Conservation (phyloP, 1,284 basidiomycete genomes). For the Ganoderma multipileum region DNA sequence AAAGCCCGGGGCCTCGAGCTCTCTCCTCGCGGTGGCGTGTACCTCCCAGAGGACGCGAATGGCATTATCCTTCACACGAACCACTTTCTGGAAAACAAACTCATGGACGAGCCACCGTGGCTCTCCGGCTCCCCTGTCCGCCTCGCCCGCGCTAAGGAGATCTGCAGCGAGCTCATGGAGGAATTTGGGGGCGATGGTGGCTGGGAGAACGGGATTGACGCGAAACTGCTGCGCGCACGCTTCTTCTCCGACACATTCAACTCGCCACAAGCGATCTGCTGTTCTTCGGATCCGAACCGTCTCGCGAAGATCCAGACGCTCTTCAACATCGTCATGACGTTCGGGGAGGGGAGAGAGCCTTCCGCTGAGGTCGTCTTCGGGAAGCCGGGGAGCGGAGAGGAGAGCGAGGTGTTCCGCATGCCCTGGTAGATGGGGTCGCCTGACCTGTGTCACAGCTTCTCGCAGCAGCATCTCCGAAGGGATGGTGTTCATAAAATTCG, state of each 20-base stretch:
- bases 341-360: conserved; percentile 36
- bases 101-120: conserved; percentile 44
- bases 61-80: conserved; percentile 45
- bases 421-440: conserved; percentile 33
- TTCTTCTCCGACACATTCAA: conserved; percentile 43
- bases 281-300: conserved; percentile 32
- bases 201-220: conserved; percentile 30
- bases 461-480: background rate
- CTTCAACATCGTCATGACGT: conserved; percentile 46
- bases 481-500: background rate
- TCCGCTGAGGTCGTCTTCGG: conserved; percentile 42
- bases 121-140: conserved; percentile 41
- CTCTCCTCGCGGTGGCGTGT: conserved; percentile 38
- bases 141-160: conserved; percentile 36
- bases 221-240: conserved; percentile 34
- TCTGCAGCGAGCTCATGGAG: conserved; percentile 35
- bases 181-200: conserved; percentile 23
- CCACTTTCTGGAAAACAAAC: conserved; percentile 43
- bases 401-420: conserved; percentile 35
- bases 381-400: conserved; percentile 37
- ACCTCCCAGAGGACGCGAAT: conserved; percentile 37
- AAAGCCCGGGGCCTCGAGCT: conserved; percentile 40
- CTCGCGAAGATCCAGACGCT: conserved; percentile 38
- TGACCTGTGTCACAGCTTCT: conserved; percentile 1
- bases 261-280: conserved; percentile 44